Base-by-base conservation (phyloP, 352 stramenopile genomes). In the Pythium aquatile region DNA sequence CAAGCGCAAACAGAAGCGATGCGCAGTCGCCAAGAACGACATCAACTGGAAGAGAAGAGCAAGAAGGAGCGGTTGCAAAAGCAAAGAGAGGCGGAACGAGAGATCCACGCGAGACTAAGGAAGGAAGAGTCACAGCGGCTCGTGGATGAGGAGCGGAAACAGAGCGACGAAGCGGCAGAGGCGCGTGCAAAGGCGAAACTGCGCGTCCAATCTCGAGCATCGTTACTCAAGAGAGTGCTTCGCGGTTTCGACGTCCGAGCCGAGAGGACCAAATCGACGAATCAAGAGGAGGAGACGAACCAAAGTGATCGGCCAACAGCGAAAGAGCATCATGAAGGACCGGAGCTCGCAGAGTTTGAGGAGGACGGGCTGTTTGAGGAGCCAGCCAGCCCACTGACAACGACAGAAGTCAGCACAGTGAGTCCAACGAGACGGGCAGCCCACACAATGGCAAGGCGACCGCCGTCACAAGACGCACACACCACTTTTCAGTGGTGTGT, bases 291-390 rank as follows among this genome's bases (percentile, higher is more conserved):
- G 39, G 8, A 29, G 26, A 5, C 32, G 35, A 20, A 64, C 35
- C 35, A 2, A 10, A 40, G 7, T 40, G 35, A 16, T 40, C 7
- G 3, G 49, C 32, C 68, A 60, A 20, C 61, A 61, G 20, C 44
- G 67, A 26, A 67, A 5, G 10, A 5, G 8, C 5, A 56, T 10
- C 46, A 65, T 9, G 32, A 2, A 10, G 32, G 17, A 3, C 76
- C 77, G 7, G 80, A 89, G 44, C 67, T 88, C 2, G 77, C 78
- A 17, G 81, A 83, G 51, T 88, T 88, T 26, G 78, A 88, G 65
- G 81, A 90, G 58, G 78, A 85, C 10, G 81, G 78, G 3, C 55
- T 89, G 5, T 32, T 29, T 16, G 46, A 32, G 17, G 46, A 53
- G 4, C 11, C 33, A 2, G 3, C 46, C 8, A 53, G 4, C 10